Evolutionary conservation across 2,329 filamentous ascomycete genomes (phyloP).

Genomic region (Neoarthrinium moseri): DNA sequence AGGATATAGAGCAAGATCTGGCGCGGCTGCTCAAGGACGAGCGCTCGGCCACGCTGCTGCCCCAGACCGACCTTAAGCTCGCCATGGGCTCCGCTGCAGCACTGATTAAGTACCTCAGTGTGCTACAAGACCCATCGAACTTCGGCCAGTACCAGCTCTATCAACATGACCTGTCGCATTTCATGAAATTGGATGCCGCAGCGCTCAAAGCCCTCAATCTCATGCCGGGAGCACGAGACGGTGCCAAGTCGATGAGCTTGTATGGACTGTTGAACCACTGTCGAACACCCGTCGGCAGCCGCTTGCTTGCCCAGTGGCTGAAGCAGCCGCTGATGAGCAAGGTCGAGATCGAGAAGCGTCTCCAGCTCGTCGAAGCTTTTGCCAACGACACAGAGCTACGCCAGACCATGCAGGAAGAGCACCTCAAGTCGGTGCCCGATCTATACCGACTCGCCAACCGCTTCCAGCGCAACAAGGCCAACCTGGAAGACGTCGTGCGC

Average conservation of each 20-base stretch:
- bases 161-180: conserved; percentile 94
- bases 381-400: conserved; percentile 88
- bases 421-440: conserved; percentile 89
- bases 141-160: conserved; percentile 97
- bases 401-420: conserved; percentile 96
- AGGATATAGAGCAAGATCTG: conserved; percentile 95
- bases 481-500: conserved; percentile 90
- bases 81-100: conserved; percentile 95
- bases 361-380: conserved; percentile 94
- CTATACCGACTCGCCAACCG: conserved; percentile 91
- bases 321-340: conserved; percentile 96
- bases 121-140: conserved; percentile 88
- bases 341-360: conserved; percentile 82
- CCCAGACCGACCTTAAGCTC: conserved; percentile 88
- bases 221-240: conserved; percentile 93
- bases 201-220: conserved; percentile 92
- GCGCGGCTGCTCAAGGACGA: conserved; percentile 86
- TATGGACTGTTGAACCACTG: conserved; percentile 95
- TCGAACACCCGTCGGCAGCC: conserved; percentile 91
- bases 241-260: conserved; percentile 95
- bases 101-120: conserved; percentile 89
- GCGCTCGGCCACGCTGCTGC: conserved; percentile 70
- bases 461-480: conserved; percentile 89
- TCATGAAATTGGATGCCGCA: conserved; percentile 96
- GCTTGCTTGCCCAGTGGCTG: conserved; percentile 90